Conservation (phyloP, 2,329 filamentous ascomycete species). For the Hymenoscyphus linearis region DNA sequence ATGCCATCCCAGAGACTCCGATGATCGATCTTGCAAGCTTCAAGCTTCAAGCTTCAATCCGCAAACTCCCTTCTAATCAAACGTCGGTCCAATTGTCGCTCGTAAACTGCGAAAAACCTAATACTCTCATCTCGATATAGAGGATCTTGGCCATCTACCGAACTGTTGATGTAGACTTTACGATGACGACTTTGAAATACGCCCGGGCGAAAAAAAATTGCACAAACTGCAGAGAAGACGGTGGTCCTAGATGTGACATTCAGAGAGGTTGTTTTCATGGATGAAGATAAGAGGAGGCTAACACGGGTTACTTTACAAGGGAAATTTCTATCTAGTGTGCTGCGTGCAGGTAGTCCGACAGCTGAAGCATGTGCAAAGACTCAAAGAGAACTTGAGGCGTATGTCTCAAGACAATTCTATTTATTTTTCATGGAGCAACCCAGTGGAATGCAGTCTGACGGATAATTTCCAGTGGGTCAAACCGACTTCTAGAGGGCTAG, state of each 20-base stretch:
- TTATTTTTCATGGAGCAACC: not conserved
- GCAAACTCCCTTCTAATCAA: not conserved
- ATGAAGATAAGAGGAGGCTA: not conserved
- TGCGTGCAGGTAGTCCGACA: too few relatives aligned
- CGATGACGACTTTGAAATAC: not conserved
- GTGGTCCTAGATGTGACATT: not conserved
- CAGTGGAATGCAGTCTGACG: not conserved
- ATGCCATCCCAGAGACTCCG: not conserved
- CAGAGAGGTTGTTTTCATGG: not conserved
- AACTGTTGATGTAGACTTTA: not conserved
- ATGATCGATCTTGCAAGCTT: not conserved
- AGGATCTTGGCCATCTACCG: not conserved
- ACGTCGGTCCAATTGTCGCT: not conserved
- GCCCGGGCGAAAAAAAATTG: not conserved
- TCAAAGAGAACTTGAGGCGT: not conserved
- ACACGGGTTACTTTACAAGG: not conserved
- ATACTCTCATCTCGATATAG: not conserved
- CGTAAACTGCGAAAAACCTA: not conserved
- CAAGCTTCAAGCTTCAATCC: not conserved
- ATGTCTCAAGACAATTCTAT: not conserved
- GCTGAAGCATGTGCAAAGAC: not conserved
- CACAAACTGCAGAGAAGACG: not conserved
- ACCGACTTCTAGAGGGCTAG: not conserved
- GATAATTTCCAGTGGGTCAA: not conserved
- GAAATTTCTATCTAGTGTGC: not conserved